Base-by-base conservation (phyloP, 164 flowering plant genomes). In the Nymphaea thermarum region DNA sequence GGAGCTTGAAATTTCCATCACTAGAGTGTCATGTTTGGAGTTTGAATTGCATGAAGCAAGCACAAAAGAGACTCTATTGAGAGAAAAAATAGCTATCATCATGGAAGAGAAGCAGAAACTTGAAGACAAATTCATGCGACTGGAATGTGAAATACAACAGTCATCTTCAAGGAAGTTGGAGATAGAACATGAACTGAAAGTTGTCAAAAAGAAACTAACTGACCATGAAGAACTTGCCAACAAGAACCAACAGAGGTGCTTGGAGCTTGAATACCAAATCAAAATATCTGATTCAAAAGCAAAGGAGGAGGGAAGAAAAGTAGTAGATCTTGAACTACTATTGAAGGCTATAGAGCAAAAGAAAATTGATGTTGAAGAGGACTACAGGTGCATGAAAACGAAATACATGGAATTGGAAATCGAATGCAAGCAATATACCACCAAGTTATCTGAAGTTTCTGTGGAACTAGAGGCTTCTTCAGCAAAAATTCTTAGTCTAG, bases 341-440 rank as follows among this genome's bases (percentile, higher is more conserved):
- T 75, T 88, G 36, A 86, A 86, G 75, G 68, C 90, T 16, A 85
- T 87, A 73, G 86, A 87, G 65, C 70, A 78, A 77, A 85, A 84
- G 74, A 80, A 84, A 53, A 84, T 79, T 71, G 96, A 93, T 74
- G 88, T 91, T 57, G 94, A 93, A 71, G 96, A 85, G 62, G 89
- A 89, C 72, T 74, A 84, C 71, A 75, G 69, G 62, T 42, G 76
- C 25, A 71, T 87, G 65, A 89, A 86, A 62, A 78, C 80, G 70
- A 90, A 84, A 71, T 82, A 72, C 63, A 69, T 60, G 65, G 81
- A 82, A 66, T 78, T 84, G 44, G 92, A 84, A 70, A 81, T 82
- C 73, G 91, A 81, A 64, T 78, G 83, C 16, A 75, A 74, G 80
- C 78, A 75, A 42, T 65, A 74, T 53, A 73, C 78, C 7, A 76